phyloP scores from a whole-genome alignment of 2,329 filamentous ascomycete genomes.

The Cyphellophora europaea region DNA sequence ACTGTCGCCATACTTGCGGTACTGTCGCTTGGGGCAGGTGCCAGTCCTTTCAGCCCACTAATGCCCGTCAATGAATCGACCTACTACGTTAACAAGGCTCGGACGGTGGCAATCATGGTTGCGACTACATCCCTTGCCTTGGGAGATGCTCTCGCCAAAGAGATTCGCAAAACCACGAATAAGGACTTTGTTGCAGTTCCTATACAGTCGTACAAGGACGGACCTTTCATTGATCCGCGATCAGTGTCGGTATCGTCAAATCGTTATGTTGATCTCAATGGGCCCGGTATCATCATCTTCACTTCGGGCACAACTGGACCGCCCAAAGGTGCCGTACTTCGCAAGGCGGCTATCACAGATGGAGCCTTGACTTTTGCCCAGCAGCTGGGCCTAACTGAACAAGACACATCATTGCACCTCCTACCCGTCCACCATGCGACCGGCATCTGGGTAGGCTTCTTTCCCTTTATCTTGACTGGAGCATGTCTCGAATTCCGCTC shows the following conservation, averaged over 20 bases:
- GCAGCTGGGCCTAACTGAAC: constrained; percentile 20
- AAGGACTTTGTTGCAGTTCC: constrained; percentile 17
- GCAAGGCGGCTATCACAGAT: constrained; percentile 18
- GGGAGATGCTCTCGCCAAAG: constrained; percentile 11
- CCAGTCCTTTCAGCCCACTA: constrained; percentile 24
- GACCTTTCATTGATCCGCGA: constrained; percentile 9
- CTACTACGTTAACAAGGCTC: constrained; percentile 22
- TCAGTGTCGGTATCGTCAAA: constrained; percentile 22
- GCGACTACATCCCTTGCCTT: constrained; percentile 13
- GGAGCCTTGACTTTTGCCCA: constrained; percentile 17
- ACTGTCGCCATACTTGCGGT: constrained; percentile 26
- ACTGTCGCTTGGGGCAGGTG: constrained; percentile 24
- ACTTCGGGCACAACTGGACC: constrained; percentile 21
- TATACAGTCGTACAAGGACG: constrained; percentile 18
- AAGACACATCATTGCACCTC: constrained; percentile 26
- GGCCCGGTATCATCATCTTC: constrained; percentile 22
- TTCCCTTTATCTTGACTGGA: constrained; percentile 27
- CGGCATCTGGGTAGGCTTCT: constrained; percentile 23
- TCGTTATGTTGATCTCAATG: constrained; percentile 22
- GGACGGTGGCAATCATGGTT: constrained; percentile 15
- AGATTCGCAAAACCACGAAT: constrained; percentile 14
- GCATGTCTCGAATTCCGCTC: constrained; percentile 35
- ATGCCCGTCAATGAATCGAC: constrained; percentile 24
- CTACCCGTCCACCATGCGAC: constrained; percentile 25
- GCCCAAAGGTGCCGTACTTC: constrained; percentile 19